Evolutionary conservation across 2,329 filamentous ascomycete species (phyloP), one percentile per base, ranked within the genome.

Genomic region (Sarocladium strictum): DNA sequence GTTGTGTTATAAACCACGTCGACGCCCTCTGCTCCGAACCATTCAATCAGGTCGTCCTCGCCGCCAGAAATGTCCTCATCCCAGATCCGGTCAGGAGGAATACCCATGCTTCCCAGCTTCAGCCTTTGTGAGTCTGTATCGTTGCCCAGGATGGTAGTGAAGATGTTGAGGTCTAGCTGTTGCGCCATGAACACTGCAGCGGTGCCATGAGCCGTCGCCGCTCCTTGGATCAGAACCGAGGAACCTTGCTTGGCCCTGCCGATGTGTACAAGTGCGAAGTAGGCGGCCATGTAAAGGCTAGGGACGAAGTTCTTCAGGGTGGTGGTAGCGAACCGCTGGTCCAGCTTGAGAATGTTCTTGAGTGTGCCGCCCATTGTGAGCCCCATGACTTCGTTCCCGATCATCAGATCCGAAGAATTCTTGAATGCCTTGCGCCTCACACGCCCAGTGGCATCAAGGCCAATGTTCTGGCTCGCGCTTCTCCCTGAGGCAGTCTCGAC

Each of bases 1-100:
- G n/a, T 73, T 0, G 76, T 67, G 57, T 78, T 76, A 53, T 77
- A 76, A 1, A 79, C 64, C 3, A 77, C 56, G 43, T 79, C 72
- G 2, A 77, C 62, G 12, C 69, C 69, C 27, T 58, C 59, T 2
- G 61, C 63, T 14, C 19, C 17, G 19, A n/a, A 43, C 4, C n/a
- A 17, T 21, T 3, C 38, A 9, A 7, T 3, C 7, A 43, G n/a
- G 17, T 43, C 38, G 15, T 62, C 58, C 10, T 70, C 66, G 17
- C 74, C 70, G 17, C 59, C 62, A 24, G 69, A 67, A 4, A 66
- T 62, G 24, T 68, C 65, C 0, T 63, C 66, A 26, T 69, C 63
- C 3, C 81, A 58, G 12, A 80, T 74, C 21, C 66, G 66, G 2
- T 67, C 56, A 0, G 64, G 49, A 0, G 62, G 58, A 3, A 81